These are phyloP conservation scores for Penicillium argentinense DNA, from an alignment of 495 filamentous ascomycete species.

Conservation along the genomic window DNA sequence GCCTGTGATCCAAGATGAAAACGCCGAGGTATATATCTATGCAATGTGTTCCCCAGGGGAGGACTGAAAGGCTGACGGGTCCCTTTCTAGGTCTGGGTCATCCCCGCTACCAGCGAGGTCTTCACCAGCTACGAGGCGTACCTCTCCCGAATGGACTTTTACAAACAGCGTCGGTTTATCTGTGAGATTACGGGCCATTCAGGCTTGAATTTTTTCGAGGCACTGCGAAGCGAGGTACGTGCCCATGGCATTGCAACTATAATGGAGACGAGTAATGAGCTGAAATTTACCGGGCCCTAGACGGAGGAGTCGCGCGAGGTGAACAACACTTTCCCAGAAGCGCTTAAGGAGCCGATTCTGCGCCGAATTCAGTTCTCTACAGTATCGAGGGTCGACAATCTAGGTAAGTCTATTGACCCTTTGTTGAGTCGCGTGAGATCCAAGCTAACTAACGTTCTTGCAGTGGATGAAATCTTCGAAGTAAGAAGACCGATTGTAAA, in stretches of 20 bases:
- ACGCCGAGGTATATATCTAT: constrained; percentile 62
- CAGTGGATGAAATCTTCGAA: constrained; percentile 69
- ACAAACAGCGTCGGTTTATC: constrained; percentile 89
- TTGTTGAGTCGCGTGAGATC: background rate
- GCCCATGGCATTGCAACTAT: too few species aligned
- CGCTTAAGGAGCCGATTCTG: constrained; percentile 86
- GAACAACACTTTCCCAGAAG: constrained; percentile 86
- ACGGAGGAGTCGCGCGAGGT: constrained; percentile 83
- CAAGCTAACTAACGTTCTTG: constrained; percentile 24
- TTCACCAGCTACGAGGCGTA: constrained; percentile 90
- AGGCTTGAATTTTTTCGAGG: constrained; percentile 90
- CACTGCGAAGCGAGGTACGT: constrained; percentile 87
- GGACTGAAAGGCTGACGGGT: background rate
- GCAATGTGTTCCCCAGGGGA: background rate
- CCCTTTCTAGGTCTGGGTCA: constrained; percentile 86
- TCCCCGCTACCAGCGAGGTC: constrained; percentile 84
- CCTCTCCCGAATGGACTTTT: constrained; percentile 84
- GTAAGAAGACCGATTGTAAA: constrained; percentile 31
- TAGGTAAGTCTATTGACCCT: constrained; percentile 66
- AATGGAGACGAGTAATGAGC: too few species aligned
- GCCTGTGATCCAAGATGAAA: constrained; percentile 75
- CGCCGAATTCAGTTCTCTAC: constrained; percentile 89
- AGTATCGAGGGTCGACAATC: constrained; percentile 84
- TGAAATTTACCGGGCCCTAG: too few species aligned
- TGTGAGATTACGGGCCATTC: constrained; percentile 95